Base-by-base conservation (phyloP, 306 rosid genomes). In the Astragalus membranaceus region DNA sequence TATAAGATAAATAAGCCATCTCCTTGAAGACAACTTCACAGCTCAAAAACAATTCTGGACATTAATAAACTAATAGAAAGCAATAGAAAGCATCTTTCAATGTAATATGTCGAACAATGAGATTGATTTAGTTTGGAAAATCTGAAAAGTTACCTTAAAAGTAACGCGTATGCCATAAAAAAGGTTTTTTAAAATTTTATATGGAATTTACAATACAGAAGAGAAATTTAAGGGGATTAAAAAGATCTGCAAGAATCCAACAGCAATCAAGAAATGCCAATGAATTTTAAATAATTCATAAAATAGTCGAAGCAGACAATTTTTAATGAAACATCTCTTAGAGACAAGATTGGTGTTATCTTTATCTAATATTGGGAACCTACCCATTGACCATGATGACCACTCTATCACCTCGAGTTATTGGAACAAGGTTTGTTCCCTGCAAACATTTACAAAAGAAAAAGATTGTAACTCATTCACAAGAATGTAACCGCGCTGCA, bases 351-450 rank as follows among this genome's bases (percentile, higher is more conserved):
- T 13, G 10, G 63, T 4, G 8, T 8, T 37, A 37, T n/a, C 35
- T 64, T 51, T 26, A 64, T 26, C 44, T 66, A 72, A 60, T 79
- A 39, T 51, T 17, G 11, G 36, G 67, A 51, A 81, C 95, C 12
- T 77, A 92, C 95, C 96, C 96, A 54, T 92, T 92, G 80, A 89
- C 75, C 95, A 89, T 60, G 57, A 92, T 92, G 62, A 92, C 89
- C 77, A 92, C 98, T 78, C 92, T 83, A 80, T 77, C 69, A 57
- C 98, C 96, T 26, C 87, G 85, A 41, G 95, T 86, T 64, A 92
- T 92, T 5, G 98, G 98, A 81, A 88, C 90, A 73, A 81, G 89
- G 77, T 89, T 92, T 20, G 84, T 86, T 84, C 86, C 96, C 99
- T 91, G 89, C 78, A 70, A 67, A 60, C 48, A 73, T 41, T 59